Evolutionary conservation across 495 filamentous ascomycete genomes (phyloP).

Genomic region (Penicillium argentinense): DNA sequence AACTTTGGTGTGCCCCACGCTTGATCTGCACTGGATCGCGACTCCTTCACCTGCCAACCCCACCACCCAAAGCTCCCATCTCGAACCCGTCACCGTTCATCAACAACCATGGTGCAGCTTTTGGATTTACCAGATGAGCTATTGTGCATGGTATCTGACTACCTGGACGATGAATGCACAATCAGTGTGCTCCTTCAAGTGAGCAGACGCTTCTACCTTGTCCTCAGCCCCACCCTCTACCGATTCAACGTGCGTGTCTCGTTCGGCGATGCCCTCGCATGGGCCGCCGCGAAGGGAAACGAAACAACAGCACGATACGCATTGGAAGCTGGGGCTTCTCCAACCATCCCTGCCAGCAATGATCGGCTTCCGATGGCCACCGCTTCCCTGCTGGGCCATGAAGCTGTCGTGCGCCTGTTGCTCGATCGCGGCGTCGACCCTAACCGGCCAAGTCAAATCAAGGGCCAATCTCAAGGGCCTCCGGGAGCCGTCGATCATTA

Average conservation of each 20-base stretch:
- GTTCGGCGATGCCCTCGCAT: neutral
- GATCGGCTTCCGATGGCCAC: neutral
- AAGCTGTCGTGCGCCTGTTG: neutral
- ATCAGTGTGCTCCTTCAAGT: too few relatives aligned
- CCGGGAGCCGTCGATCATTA: too few relatives aligned
- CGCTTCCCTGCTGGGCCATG: neutral
- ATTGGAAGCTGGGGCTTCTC: neutral
- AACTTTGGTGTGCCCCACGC: too few relatives aligned
- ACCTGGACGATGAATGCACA: too few relatives aligned
- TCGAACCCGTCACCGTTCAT: too few relatives aligned
- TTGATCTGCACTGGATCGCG: too few relatives aligned
- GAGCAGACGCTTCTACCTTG: neutral
- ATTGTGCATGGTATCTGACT: too few relatives aligned
- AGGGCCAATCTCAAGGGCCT: neutral
- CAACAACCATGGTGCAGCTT: too few relatives aligned
- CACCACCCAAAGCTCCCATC: too few relatives aligned
- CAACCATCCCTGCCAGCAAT: neutral
- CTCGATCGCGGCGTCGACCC: neutral
- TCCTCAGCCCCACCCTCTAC: conserved; percentile 1
- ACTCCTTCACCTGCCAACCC: too few relatives aligned
- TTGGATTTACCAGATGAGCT: too few relatives aligned
- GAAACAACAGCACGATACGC: neutral
- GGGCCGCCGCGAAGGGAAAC: neutral
- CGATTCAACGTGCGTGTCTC: neutral
- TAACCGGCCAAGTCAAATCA: too few relatives aligned